Evolutionary conservation across 164 flowering plant species (phyloP), one percentile per base, ranked within the genome.

Genomic region (Aristolochia californica): DNA sequence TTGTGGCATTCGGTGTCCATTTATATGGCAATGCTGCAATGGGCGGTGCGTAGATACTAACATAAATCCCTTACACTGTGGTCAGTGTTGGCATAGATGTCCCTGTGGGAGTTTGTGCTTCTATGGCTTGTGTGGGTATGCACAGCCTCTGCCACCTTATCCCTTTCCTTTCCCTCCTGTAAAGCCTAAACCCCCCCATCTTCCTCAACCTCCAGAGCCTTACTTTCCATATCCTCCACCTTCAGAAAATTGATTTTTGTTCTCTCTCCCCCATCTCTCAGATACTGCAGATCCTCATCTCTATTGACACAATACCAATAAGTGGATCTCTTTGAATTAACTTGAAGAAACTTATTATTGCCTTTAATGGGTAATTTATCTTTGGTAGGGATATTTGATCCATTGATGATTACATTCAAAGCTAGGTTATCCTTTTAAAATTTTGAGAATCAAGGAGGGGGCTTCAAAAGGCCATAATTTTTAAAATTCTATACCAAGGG

Each of bases 111-210:
- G 60, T 28, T 59, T 62, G 0, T 89, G 97, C 71, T 48, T 62
- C 8, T 78, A 62, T 67, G 97, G 93, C 0, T 63, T 87, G 80
- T 89, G 97, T 70, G 87, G 87, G 0, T 87, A 82, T 62, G 81
- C 87, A 13, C 62, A 62, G 43, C 84, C 87, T 0, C 48, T 52
- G 1, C 80, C 82, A 0, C 81, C 78, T 0, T 48, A 54, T 55
- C 75, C 73, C 3, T 64, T 65, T 44, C 72, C 76, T 20, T 69
- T 62, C 16, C 80, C 77, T 14, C 74, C 56, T 17, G 0, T 69
- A 68, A 1, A 57, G 49, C 10, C 62, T 56, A 0, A 67, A 66
- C 5, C 57, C 34, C 12, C 71, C 68, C 70, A 57, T 17, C 67
- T 74, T 8, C 73, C 49, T 2, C 28, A 7, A 14, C 38, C 14